Conservation (phyloP, 805 yeast genomes). For the Saccharomycopsis malanga region DNA sequence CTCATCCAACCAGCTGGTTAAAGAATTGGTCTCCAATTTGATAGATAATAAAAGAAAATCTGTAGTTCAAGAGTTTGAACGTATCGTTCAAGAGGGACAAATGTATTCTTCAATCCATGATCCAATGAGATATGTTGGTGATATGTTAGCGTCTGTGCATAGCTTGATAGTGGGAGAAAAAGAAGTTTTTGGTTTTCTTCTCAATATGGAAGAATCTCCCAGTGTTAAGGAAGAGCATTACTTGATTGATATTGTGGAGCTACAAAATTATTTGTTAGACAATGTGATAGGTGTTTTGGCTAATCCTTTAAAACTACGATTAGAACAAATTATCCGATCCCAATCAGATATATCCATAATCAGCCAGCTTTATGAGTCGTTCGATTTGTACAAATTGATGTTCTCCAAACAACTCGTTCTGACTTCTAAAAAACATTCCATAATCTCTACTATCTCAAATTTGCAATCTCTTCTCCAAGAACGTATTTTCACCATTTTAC, state of each 20-base stretch:
- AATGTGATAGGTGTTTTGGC: slow-evolving; percentile 47
- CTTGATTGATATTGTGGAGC: slow-evolving; percentile 17
- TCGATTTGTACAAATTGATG: slow-evolving; percentile 67
- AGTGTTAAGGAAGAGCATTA: slow-evolving; percentile 23
- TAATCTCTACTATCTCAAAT: slow-evolving; percentile 27
- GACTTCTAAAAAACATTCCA: slow-evolving; percentile 23
- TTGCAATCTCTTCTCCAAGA: slow-evolving; percentile 32
- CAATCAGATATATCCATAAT: slow-evolving; percentile 53
- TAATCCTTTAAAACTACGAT: slow-evolving; percentile 52
- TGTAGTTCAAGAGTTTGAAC: slow-evolving; percentile 55
- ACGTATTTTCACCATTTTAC: slow-evolving; percentile 35
- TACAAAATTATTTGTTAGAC: slow-evolving; percentile 34
- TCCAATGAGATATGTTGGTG: slow-evolving; percentile 77
- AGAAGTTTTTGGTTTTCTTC: slow-evolving; percentile 62
- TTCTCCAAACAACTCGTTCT: slow-evolving; percentile 30
- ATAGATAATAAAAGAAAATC: slow-evolving; percentile 60
- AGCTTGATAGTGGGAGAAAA: slow-evolving; percentile 80
- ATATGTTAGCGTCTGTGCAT: slow-evolving; percentile 82
- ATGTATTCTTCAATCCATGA: slow-evolving; percentile 67
- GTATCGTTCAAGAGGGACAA: slow-evolving; percentile 33
- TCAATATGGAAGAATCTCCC: slow-evolving; percentile 35
- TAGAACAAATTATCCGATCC: slow-evolving; percentile 62
- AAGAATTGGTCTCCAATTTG: slow-evolving; percentile 54
- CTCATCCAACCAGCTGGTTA: slow-evolving; percentile 39
- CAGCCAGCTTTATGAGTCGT: slow-evolving; percentile 51